A percentile compares a stretch with the other conserved stretches of the same genome.
Evolutionary conservation across 2,329 filamentous ascomycete species (phyloP).

Genomic region (Aspergillus ustus): DNA sequence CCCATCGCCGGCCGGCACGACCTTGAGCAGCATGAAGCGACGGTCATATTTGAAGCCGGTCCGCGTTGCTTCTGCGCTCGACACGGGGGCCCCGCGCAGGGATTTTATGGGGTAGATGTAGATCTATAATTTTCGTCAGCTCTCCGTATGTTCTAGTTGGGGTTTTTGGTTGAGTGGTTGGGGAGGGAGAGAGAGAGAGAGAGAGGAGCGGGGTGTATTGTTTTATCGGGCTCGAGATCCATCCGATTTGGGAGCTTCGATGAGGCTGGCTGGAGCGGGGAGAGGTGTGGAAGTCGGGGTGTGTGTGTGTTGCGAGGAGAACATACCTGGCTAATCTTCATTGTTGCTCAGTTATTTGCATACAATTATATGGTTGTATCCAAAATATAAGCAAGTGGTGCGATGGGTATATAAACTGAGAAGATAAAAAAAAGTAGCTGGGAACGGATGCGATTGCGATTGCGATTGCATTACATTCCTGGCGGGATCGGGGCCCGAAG

Average conservation of each 20-base stretch:
- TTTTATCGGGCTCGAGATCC: not conserved
- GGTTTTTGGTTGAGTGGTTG: not conserved
- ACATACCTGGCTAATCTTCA: conserved; percentile 42
- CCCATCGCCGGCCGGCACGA: conserved; percentile 38
- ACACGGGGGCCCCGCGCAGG: conserved; percentile 64
- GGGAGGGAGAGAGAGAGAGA: too few species aligned
- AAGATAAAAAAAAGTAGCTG: too few species aligned
- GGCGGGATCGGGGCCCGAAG: not conserved
- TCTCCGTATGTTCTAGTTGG: not conserved
- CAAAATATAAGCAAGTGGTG: too few species aligned
- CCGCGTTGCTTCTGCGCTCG: conserved; percentile 59
- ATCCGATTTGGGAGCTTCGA: not conserved
- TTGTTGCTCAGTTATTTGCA: conserved; percentile 34
- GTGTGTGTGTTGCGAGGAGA: not conserved
- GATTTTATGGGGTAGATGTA: conserved; percentile 77
- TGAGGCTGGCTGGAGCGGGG: not conserved
- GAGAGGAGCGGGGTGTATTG: not conserved
- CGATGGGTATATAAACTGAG: too few species aligned
- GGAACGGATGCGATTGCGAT: not conserved
- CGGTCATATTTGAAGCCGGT: conserved; percentile 70
- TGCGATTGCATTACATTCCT: not conserved
- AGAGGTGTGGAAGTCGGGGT: not conserved
- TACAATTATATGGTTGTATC: not conserved
- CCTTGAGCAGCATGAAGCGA: conserved; percentile 70
- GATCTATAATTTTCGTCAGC: conserved; percentile 53